These are phyloP conservation scores for Diospyros lotus DNA, from an alignment of 148 eudicot genomes.

Conservation along the genomic window DNA sequence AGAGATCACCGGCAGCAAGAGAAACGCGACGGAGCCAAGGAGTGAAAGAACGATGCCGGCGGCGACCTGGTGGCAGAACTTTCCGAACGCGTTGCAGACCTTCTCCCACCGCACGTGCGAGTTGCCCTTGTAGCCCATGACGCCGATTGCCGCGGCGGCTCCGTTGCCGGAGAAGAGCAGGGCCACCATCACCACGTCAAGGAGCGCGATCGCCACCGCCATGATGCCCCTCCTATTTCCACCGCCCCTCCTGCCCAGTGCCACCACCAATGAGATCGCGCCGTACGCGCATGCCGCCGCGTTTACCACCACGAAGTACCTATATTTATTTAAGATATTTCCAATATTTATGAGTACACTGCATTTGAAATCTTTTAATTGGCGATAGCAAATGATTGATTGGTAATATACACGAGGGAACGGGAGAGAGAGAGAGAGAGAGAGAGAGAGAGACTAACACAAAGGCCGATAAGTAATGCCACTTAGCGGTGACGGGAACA, in stretches of 20 bases:
- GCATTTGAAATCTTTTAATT: no score
- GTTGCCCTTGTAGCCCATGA: slow-evolving; percentile 57
- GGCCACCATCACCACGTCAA: slow-evolving; percentile 57
- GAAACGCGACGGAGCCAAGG: slow-evolving; percentile 23
- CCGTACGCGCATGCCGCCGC: slow-evolving; percentile 45
- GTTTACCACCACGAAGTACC: slow-evolving; percentile 58
- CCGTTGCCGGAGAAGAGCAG: slow-evolving; percentile 53
- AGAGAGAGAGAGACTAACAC: slow-evolving; percentile 37
- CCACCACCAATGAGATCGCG: slow-evolving; percentile 26
- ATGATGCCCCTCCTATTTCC: slow-evolving; percentile 3
- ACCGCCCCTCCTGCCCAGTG: slow-evolving; percentile 23
- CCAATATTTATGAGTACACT: no score
- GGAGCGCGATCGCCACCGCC: slow-evolving; percentile 13
- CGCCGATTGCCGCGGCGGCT: slow-evolving; percentile 47
- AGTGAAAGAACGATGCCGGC: slow-evolving; percentile 38
- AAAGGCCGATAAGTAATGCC: slow-evolving; percentile 60
- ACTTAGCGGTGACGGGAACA: slow-evolving; percentile 58
- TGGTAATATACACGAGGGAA: neutral
- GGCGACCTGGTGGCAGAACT: slow-evolving; percentile 40
- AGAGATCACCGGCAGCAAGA: slow-evolving; percentile 32
- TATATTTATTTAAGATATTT: neutral
- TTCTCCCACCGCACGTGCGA: slow-evolving; percentile 65
- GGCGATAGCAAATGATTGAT: no score
- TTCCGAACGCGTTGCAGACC: slow-evolving; percentile 51
- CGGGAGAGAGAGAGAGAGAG: slow-evolving; percentile 5